These are phyloP conservation scores for Suillus subluteus DNA, from an alignment of 768 basidiomycete genomes.

Conservation along the genomic window DNA sequence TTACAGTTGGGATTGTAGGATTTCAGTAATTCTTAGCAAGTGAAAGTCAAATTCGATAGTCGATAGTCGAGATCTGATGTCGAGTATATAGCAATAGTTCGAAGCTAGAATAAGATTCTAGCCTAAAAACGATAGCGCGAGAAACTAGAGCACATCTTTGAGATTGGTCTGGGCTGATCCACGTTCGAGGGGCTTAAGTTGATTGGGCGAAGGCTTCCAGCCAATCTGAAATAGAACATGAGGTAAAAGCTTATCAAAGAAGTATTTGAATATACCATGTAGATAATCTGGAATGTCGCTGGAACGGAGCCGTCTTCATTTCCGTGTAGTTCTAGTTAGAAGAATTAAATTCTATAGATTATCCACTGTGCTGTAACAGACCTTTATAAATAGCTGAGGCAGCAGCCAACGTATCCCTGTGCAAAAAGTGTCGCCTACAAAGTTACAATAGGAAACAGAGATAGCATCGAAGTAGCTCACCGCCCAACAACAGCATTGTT, in stretches of 20 bases:
- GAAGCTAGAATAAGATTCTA: neutral
- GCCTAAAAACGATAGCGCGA: neutral
- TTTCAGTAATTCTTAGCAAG: neutral
- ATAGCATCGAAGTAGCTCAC: slow-evolving; percentile 39
- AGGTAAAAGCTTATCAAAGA: slow-evolving; percentile 1
- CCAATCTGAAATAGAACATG: slow-evolving; percentile 58
- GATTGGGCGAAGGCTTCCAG: slow-evolving; percentile 75
- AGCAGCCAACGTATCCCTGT: slow-evolving; percentile 86
- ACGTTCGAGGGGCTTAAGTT: slow-evolving; percentile 67
- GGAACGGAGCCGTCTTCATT: slow-evolving; percentile 83
- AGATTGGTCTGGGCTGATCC: slow-evolving; percentile 65
- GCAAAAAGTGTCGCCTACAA: slow-evolving; percentile 64
- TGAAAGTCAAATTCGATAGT: neutral
- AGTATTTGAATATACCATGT: slow-evolving; percentile 63
- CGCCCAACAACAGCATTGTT: slow-evolving; percentile 88
- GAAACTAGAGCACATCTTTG: slow-evolving; percentile 56
- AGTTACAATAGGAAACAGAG: slow-evolving; percentile 2
- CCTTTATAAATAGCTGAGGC: slow-evolving; percentile 95
- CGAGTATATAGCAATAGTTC: neutral
- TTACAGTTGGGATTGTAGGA: neutral
- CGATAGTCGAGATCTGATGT: neutral
- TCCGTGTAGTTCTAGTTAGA: slow-evolving; percentile 73
- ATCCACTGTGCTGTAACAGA: slow-evolving; percentile 30
- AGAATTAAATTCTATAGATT: neutral
- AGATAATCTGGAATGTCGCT: slow-evolving; percentile 96